A percentile compares a stretch with the other conserved stretches of the same genome.
These are phyloP conservation scores for Penicillium crustosum DNA, from an alignment of 2,329 filamentous ascomycete species.

Conservation along the genomic window DNA sequence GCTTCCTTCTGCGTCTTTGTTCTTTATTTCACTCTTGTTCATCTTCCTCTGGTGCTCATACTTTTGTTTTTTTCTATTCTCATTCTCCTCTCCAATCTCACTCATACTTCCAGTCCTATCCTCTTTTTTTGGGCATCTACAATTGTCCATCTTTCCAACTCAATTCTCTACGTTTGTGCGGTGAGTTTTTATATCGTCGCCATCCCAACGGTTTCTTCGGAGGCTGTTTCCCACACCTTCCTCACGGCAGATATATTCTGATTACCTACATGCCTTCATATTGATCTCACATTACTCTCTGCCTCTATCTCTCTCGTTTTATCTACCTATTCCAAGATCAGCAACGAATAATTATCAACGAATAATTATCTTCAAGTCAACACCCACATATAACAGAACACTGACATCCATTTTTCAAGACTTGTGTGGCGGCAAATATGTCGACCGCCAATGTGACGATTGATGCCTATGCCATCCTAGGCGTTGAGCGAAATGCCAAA, in stretches of 20 bases:
- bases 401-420: not conserved
- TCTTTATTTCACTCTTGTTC: not conserved
- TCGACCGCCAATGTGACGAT: not conserved
- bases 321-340: not conserved
- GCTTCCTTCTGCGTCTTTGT: not conserved
- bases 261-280: not conserved
- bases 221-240: conserved; percentile 2
- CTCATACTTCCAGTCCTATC: not conserved
- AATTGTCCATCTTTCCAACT: not conserved
- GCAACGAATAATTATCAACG: not conserved
- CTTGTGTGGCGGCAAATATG: conserved; percentile 7
- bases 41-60: not conserved
- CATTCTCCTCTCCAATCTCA: not conserved
- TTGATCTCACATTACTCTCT: not conserved
- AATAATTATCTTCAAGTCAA: not conserved
- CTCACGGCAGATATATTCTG: not conserved
- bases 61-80: not conserved
- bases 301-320: not conserved
- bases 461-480: conserved; percentile 32
- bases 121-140: not conserved
- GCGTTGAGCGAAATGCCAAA: conserved; percentile 26
- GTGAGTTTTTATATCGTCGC: not conserved
- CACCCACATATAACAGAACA: not conserved
- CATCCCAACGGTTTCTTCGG: not conserved
- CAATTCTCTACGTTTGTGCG: not conserved